Evolutionary conservation across 352 stramenopile species (phyloP).

Genomic region (Phytophthora sp.): DNA sequence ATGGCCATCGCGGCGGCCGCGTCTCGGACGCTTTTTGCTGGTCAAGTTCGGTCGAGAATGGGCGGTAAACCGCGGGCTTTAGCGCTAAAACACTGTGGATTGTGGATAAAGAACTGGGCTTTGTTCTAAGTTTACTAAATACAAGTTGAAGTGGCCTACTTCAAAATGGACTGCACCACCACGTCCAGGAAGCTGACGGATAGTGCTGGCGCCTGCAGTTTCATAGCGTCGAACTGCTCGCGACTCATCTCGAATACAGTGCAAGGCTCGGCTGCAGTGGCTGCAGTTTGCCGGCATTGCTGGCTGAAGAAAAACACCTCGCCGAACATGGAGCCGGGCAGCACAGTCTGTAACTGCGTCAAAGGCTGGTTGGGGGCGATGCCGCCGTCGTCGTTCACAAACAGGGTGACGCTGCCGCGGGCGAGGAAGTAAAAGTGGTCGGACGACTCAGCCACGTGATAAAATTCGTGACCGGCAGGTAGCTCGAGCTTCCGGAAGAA

Average conservation of each 20-base stretch:
- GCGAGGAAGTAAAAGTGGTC: slow-evolving; percentile 77
- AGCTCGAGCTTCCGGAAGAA: slow-evolving; percentile 62
- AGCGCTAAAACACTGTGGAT: no score
- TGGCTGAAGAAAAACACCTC: slow-evolving; percentile 81
- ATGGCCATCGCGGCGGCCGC: slow-evolving; percentile 22
- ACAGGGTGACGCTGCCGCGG: slow-evolving; percentile 62
- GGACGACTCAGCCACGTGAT: slow-evolving; percentile 55
- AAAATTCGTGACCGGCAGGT: slow-evolving; percentile 60
- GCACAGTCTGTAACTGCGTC: slow-evolving; percentile 61
- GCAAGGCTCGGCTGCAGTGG: slow-evolving; percentile 43
- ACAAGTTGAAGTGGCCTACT: slow-evolving; percentile 18
- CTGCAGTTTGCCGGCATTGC: slow-evolving; percentile 58
- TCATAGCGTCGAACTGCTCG: slow-evolving; percentile 64
- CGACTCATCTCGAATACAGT: slow-evolving; percentile 71
- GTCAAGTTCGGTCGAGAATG: slow-evolving; percentile 13
- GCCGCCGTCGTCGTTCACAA: slow-evolving; percentile 75
- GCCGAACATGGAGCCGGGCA: slow-evolving; percentile 77
- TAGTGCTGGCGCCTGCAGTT: slow-evolving; percentile 48
- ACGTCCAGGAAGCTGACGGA: slow-evolving; percentile 77
- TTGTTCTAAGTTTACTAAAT: not conserved
- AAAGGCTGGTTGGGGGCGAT: slow-evolving; percentile 43
- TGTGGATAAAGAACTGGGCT: slow-evolving; percentile 11
- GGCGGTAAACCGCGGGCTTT: no score
- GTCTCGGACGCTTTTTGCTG: not conserved
- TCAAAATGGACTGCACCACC: slow-evolving; percentile 72